These are phyloP conservation scores for Salix udensis DNA, from an alignment of 345 rosid species.

Conservation along the genomic window DNA sequence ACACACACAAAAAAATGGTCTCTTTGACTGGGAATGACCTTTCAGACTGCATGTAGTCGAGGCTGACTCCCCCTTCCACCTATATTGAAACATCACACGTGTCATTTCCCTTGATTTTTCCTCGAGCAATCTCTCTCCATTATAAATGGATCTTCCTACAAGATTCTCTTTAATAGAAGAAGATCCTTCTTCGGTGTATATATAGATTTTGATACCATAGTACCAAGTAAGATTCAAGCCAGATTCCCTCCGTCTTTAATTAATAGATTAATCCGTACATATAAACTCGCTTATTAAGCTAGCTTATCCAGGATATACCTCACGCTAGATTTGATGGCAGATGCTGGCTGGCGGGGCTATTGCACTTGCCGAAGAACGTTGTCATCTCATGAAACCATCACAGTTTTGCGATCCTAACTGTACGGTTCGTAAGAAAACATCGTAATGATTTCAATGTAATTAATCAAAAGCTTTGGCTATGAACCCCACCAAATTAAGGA, in stretches of 20 bases:
- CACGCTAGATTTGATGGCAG: not conserved
- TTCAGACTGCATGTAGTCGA: conserved; percentile 20
- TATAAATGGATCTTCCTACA: conserved; percentile 8
- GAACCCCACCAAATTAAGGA: conserved; percentile 31
- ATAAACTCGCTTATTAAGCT: not conserved
- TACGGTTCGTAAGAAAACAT: conserved; percentile 13
- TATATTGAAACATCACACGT: conserved; percentile 34
- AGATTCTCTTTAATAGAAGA: conserved; percentile 20
- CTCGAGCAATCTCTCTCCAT: not conserved
- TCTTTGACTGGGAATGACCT: conserved; percentile 29
- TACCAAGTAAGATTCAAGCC: conserved; percentile 19
- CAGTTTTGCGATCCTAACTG: conserved; percentile 15
- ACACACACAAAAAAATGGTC: not conserved
- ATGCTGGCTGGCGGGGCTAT: not conserved
- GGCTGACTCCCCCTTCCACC: conserved; percentile 51
- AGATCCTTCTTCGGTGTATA: conserved; percentile 7
- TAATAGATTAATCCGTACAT: conserved; percentile 1
- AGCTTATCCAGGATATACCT: not conserved
- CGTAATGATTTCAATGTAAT: conserved; percentile 9
- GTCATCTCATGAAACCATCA: not conserved
- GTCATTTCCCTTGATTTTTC: not conserved
- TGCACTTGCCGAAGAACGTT: conserved; percentile 2
- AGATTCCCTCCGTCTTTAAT: conserved; percentile 17
- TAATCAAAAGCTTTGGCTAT: conserved; percentile 16
- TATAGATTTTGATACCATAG: conserved; percentile 10